Evolutionary conservation across 2,329 filamentous ascomycete species (phyloP), one percentile per base, ranked within the genome.

Genomic region (Colletotrichum sp.): DNA sequence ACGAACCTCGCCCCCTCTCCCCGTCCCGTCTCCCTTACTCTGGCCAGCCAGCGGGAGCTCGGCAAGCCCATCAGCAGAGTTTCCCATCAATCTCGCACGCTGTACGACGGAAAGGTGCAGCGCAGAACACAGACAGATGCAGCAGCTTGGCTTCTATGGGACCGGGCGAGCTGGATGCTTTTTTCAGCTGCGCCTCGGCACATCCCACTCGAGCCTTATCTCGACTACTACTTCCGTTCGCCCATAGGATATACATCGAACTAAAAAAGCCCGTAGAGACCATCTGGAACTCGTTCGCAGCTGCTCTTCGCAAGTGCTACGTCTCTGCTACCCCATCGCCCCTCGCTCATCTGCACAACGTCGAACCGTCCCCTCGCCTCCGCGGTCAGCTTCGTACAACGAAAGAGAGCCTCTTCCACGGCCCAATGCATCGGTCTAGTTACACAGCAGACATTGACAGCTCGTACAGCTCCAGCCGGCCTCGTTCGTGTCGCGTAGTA

Each of bases 361-460:
- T 52, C 36, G 6, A 67, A 67, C 30, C 28, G 30, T 38, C 5
- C 21, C 36, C 34, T 70, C 67, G 58, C 56, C 56, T 61, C 34
- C 56, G 24, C n/a, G 32, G 32, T 30, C 24, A n/a, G 67, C 55
- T 55, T 62, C 34, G 58, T 62, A 30, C 21, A 69, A 69, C 67
- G 8, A 34, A 52, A 48, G 48, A 62, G 32, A 18, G 21, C 60
- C 28, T 52, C 28, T 18, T 18, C 24, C 48, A 34, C 26, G 64
- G 58, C 73, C 58, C 28, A 38, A 30, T 52, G 62, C 73, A 26
- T 58, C 32, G 52, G 32, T 16, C n/a, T 30, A 28, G 70, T 69
- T 72, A 24, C 64, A 69, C 64, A 9, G 43, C 64, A 73, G 70
- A 21, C 21, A 43, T 65, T 73, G 64, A 69, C 73, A 76, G 58